A percentile compares a stretch with the other conserved stretches of the same genome.
These are phyloP conservation scores for Boletus pseudopeckii DNA, from an alignment of 768 basidiomycete genomes.

Conservation along the genomic window DNA sequence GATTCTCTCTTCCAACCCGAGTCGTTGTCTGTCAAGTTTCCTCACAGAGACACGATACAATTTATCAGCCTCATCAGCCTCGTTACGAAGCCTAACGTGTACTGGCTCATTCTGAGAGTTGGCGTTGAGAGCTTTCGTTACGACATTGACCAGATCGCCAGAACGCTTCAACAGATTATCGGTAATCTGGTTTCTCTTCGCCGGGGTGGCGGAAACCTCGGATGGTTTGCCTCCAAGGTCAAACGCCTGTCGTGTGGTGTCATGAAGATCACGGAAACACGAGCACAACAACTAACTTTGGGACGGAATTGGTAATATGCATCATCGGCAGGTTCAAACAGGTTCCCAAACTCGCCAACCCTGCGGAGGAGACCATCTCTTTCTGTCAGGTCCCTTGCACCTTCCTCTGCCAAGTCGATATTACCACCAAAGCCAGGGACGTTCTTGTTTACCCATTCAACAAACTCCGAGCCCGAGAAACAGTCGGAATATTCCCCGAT, in stretches of 20 bases:
- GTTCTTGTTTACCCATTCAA: slow-evolving; percentile 75
- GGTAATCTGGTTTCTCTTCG: slow-evolving; percentile 36
- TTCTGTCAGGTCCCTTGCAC: slow-evolving; percentile 51
- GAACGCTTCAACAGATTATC: slow-evolving; percentile 69
- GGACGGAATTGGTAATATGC: slow-evolving; percentile 83
- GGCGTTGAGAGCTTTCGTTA: slow-evolving; percentile 64
- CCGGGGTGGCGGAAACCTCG: slow-evolving; percentile 19
- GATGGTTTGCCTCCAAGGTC: slow-evolving; percentile 25
- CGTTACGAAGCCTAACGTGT: slow-evolving; percentile 65
- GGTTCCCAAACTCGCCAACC: slow-evolving; percentile 80
- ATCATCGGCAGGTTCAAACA: slow-evolving; percentile 73
- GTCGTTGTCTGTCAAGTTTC: slow-evolving; percentile 78
- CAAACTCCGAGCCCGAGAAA: slow-evolving; percentile 88
- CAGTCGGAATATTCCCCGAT: slow-evolving; percentile 83
- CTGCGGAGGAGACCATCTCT: slow-evolving; percentile 59
- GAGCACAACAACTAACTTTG: slow-evolving; percentile 46
- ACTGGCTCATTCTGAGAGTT: slow-evolving; percentile 54
- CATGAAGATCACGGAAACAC: slow-evolving; percentile 24
- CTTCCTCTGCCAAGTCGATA: slow-evolving; percentile 76
- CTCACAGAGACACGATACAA: slow-evolving; percentile 78
- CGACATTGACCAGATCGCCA: slow-evolving; percentile 62
- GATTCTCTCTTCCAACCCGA: slow-evolving; percentile 80
- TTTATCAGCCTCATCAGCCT: slow-evolving; percentile 80
- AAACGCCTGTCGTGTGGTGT: slow-evolving; percentile 24
- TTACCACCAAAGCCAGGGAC: slow-evolving; percentile 76